Evolutionary conservation across 345 rosid species (phyloP).

Genomic region (Melaleuca quinquenervia): DNA sequence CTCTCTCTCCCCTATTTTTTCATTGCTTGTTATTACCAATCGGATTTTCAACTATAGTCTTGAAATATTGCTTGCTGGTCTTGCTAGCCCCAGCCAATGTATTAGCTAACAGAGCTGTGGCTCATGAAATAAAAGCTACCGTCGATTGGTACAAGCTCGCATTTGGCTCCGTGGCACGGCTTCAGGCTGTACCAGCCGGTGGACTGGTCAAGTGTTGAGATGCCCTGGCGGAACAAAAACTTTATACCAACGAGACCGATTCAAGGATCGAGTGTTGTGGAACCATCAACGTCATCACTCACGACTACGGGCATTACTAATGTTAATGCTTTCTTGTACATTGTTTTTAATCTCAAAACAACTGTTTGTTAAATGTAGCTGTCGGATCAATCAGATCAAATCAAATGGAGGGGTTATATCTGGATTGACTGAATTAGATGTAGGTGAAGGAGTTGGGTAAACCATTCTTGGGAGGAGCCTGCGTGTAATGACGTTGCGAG

Average conservation of each 20-base stretch:
- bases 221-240: conserved; percentile 41
- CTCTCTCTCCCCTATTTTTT: too few relatives aligned
- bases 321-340: background rate
- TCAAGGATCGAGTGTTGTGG: conserved; percentile 46
- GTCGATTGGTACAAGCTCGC: background rate
- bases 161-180: background rate
- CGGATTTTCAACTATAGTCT: too few relatives aligned
- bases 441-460: too few relatives aligned
- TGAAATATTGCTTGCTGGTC: background rate
- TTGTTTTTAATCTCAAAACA: background rate
- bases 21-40: too few relatives aligned
- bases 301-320: conserved; percentile 42
- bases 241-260: conserved; percentile 52
- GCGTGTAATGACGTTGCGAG: too few relatives aligned
- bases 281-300: conserved; percentile 33
- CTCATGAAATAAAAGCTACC: background rate
- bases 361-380: background rate
- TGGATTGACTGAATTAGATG: too few relatives aligned
- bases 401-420: too few relatives aligned
- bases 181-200: background rate
- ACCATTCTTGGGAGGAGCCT: too few relatives aligned
- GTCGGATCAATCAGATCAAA: too few relatives aligned
- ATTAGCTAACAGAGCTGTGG: background rate
- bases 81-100: background rate
- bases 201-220: conserved; percentile 46